Conservation (phyloP, 805 yeast species). For the Candida qinlingensis region DNA sequence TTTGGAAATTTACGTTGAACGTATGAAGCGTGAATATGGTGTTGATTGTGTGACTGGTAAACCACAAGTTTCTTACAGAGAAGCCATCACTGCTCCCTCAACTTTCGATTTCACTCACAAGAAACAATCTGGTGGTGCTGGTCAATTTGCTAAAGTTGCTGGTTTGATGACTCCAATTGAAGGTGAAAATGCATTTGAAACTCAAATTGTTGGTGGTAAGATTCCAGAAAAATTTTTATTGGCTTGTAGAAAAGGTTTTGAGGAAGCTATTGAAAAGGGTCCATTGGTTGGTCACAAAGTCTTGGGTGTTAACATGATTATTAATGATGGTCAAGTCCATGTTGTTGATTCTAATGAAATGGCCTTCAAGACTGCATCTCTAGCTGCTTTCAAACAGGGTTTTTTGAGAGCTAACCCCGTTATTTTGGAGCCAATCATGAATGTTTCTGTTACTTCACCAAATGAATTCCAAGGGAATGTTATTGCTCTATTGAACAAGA, state of each 20-base stretch:
- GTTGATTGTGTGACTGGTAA: constrained; percentile 94
- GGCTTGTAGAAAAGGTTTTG: constrained; percentile 95
- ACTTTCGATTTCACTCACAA: constrained; percentile 92
- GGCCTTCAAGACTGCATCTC: constrained; percentile 90
- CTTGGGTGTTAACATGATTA: constrained; percentile 85
- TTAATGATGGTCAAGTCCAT: constrained; percentile 96
- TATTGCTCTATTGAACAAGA: constrained; percentile 86
- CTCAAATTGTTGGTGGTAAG: constrained; percentile 93
- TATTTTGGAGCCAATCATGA: constrained; percentile 94
- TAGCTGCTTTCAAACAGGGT: constrained; percentile 87
- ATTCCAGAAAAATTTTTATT: constrained; percentile 90
- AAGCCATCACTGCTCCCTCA: constrained; percentile 69
- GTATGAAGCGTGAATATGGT: constrained; percentile 96
- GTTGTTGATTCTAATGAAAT: constrained; percentile 95
- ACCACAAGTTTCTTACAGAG: constrained; percentile 98
- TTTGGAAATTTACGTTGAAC: constrained; percentile 94
- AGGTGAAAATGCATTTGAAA: constrained; percentile 69
- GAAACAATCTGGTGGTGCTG: constrained; percentile 99
- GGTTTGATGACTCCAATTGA: constrained; percentile 69
- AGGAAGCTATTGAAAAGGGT: constrained; percentile 92
- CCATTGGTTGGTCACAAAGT: constrained; percentile 95
- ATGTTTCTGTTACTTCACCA: constrained; percentile 89
- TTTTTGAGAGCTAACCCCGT: constrained; percentile 81
- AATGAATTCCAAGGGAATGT: constrained; percentile 92
- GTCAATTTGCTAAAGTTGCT: constrained; percentile 96